Evolutionary conservation across 306 rosid genomes (phyloP), one percentile per base, ranked within the genome.

Genomic region (Castanospermum australe): DNA sequence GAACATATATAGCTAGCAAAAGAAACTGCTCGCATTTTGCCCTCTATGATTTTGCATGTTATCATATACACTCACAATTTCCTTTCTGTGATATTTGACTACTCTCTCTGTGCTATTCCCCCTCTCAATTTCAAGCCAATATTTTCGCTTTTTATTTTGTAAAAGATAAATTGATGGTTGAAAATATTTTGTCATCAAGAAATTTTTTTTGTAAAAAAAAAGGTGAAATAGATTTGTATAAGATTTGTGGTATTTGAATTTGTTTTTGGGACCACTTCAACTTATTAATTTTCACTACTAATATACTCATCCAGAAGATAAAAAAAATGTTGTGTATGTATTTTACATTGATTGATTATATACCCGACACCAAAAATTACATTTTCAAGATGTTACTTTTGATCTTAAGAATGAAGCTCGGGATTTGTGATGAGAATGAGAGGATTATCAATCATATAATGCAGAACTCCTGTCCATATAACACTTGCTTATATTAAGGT

Each of bases 401-500:
- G 12, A 85, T 76, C 85, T 39, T 77, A 50, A 77, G 85, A 77
- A 77, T 44, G 80, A 81, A 81, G 73, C 67, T 30, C 35, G 63
- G 32, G 70, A 21, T 52, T 60, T 84, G 80, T 66, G 44, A 47
- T 12, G 42, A 71, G 79, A 77, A 18, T 36, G 72, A 67, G 59
- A 48, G 66, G 17, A 6, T 9, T 68, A 18, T 14, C 44, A 67
- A 59, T 28, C 69, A 70, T 30, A 45, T 7, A 45, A 59, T 33
- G 30, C 35, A 56, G 30, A 59, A 79, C 54, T 57, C 21, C 41
- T 66, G 36, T 78, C 81, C 66, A 39, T 66, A 51, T 66, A 51
- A 47, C 51, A 81, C 66, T 24, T 21, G 15, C 11, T 45, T 25
- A 35, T 63, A 61, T 57, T 79, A 73, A 83, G 77, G 72, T 65